Evolutionary conservation across 2,329 filamentous ascomycete genomes (phyloP).

Genomic region (Sarocladium oryzae): DNA sequence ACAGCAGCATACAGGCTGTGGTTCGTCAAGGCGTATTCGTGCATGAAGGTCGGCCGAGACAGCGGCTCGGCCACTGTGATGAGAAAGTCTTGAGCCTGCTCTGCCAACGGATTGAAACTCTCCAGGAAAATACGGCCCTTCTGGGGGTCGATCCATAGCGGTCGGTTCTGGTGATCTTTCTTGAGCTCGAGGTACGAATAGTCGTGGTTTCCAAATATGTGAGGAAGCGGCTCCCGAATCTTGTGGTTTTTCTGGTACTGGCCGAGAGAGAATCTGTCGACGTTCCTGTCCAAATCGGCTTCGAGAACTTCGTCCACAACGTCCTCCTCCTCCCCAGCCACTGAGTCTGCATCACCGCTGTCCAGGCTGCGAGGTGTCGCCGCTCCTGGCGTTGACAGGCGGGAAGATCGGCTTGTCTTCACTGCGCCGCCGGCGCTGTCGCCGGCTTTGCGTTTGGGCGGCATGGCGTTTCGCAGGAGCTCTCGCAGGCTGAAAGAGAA

Average conservation of each 20-base stretch:
- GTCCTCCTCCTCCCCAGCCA: slow-evolving; percentile 37
- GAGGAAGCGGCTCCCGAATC: slow-evolving; percentile 37
- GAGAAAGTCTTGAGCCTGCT: slow-evolving; percentile 86
- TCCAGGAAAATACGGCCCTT: slow-evolving; percentile 87
- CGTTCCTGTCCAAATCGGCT: slow-evolving; percentile 49
- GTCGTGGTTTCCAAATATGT: slow-evolving; percentile 52
- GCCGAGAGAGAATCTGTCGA: slow-evolving; percentile 52
- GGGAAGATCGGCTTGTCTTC: slow-evolving; percentile 52
- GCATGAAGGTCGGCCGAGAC: slow-evolving; percentile 81
- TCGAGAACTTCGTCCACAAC: slow-evolving; percentile 46
- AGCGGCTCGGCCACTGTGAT: slow-evolving; percentile 93
- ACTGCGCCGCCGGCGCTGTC: slow-evolving; percentile 38
- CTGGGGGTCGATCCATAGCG: slow-evolving; percentile 86
- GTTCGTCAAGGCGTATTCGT: slow-evolving; percentile 87
- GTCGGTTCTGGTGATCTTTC: slow-evolving; percentile 80
- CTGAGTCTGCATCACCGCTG: slow-evolving; percentile 40
- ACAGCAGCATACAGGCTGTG: slow-evolving; percentile 95
- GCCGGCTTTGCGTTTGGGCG: slow-evolving; percentile 63
- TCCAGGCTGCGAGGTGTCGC: slow-evolving; percentile 53
- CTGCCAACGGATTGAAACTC: slow-evolving; percentile 83
- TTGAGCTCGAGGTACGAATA: slow-evolving; percentile 80
- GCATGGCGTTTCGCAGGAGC: slow-evolving; percentile 40
- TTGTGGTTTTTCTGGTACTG: slow-evolving; percentile 41
- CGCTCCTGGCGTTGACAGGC: slow-evolving; percentile 53
- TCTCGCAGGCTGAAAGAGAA: slow-evolving; percentile 8